Percentiles rank a stretch among this genome's conserved stretches.
These are phyloP conservation scores for Ramaria sp. DNA, from an alignment of 768 basidiomycete genomes.

Conservation along the genomic window DNA sequence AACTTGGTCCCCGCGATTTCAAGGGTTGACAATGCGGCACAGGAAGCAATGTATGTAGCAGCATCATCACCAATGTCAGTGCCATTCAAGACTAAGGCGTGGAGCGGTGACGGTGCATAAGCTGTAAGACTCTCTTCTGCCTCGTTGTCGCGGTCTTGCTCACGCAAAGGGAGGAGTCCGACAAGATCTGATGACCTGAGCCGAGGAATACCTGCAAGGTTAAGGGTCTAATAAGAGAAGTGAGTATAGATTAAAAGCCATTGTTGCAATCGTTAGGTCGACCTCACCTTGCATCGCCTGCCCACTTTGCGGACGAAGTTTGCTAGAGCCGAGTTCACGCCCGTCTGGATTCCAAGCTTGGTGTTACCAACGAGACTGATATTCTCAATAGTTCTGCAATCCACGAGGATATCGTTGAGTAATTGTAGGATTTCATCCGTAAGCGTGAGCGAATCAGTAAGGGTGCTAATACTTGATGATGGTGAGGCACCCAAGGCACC, in stretches of 20 bases:
- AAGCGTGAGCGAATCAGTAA: conserved; percentile 35
- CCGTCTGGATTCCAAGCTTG: conserved; percentile 36
- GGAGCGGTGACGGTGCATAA: conserved; percentile 26
- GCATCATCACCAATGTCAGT: conserved; percentile 52
- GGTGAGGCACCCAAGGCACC: conserved; percentile 48
- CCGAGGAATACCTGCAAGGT: conserved; percentile 40
- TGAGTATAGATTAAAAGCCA: background rate
- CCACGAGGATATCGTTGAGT: conserved; percentile 31
- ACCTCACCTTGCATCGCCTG: conserved; percentile 42
- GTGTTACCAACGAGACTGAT: conserved; percentile 55
- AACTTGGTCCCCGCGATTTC: conserved; percentile 49
- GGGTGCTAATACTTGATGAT: conserved; percentile 17
- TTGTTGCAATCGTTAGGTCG: no score
- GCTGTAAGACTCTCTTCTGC: conserved; percentile 13
- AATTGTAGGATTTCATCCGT: conserved; percentile 35
- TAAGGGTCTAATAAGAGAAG: conserved; percentile 35
- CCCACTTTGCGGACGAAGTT: conserved; percentile 43
- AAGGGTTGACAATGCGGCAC: conserved; percentile 34
- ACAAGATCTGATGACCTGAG: conserved; percentile 41
- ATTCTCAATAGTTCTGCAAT: conserved; percentile 31
- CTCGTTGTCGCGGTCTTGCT: conserved; percentile 12
- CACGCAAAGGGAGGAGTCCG: conserved; percentile 28
- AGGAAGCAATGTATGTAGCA: conserved; percentile 39
- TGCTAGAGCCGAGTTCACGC: conserved; percentile 26
- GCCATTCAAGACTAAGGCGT: conserved; percentile 44